Evolutionary conservation across 805 yeast species (phyloP).

Genomic region (Hanseniaspora guilliermondii): DNA sequence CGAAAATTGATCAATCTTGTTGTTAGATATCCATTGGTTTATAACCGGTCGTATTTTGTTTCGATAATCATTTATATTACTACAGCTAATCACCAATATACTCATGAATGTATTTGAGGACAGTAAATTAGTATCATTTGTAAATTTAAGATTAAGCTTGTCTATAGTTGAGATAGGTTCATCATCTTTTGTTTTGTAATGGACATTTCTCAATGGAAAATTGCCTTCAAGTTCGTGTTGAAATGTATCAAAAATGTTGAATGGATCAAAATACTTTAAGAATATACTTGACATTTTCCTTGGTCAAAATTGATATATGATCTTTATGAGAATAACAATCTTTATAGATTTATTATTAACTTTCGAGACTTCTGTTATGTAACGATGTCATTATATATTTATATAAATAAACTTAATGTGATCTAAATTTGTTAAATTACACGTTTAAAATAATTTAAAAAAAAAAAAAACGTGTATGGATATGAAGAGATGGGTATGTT

Average conservation of each 20-base stretch:
- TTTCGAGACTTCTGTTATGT: too few species aligned
- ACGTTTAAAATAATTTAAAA: too few species aligned
- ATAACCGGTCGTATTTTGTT: slow-evolving; percentile 70
- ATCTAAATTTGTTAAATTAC: too few species aligned
- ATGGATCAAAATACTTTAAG: slow-evolving; percentile 29
- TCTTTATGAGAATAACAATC: too few species aligned
- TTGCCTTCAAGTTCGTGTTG: slow-evolving; percentile 22
- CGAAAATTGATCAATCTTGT: slow-evolving; percentile 18
- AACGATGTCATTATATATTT: too few species aligned
- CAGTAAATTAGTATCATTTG: background rate
- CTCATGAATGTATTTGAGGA: slow-evolving; percentile 40
- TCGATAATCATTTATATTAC: slow-evolving; percentile 61
- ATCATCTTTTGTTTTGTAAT: slow-evolving; percentile 25
- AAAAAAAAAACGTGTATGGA: background rate
- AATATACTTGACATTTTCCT: slow-evolving; percentile 12
- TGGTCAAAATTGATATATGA: too few species aligned
- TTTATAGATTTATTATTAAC: too few species aligned
- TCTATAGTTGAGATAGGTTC: slow-evolving; percentile 20
- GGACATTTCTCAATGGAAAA: slow-evolving; percentile 25
- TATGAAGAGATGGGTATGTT: background rate
- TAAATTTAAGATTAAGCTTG: slow-evolving; percentile 19
- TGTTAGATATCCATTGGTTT: slow-evolving; percentile 55
- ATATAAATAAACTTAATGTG: too few species aligned
- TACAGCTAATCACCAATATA: slow-evolving; percentile 56
- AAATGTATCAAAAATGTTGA: slow-evolving; percentile 25